These are phyloP conservation scores for Anisodus acutangulus DNA, from an alignment of 257 asterid species.

Conservation along the genomic window DNA sequence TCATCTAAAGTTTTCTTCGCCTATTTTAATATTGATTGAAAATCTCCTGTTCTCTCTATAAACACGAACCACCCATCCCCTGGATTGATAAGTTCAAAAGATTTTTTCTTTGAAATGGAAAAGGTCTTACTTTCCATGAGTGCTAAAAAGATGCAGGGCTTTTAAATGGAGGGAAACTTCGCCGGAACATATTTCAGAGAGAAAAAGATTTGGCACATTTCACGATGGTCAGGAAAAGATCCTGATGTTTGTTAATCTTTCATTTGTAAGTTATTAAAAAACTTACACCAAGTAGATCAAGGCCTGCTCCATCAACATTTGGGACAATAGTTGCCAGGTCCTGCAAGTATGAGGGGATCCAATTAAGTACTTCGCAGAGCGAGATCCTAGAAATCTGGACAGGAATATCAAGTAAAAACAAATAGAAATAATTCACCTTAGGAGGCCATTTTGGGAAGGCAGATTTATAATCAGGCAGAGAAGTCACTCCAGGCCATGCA, in stretches of 20 bases:
- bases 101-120: not conserved
- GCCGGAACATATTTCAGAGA: not conserved
- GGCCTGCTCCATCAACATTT: slow-evolving; percentile 73
- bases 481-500: slow-evolving; percentile 93
- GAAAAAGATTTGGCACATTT: not conserved
- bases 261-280: slow-evolving; percentile 2
- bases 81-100: not conserved
- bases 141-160: not conserved
- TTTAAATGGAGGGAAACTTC: not conserved
- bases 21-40: not conserved
- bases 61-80: not conserved
- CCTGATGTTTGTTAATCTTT: not conserved
- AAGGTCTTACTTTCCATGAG: not conserved
- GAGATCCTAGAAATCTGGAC: slow-evolving; percentile 17
- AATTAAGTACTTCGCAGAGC: not conserved
- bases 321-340: slow-evolving; percentile 78
- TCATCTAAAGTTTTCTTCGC: not conserved
- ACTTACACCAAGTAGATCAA: slow-evolving; percentile 89
- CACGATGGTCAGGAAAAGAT: not conserved
- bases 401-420: slow-evolving; percentile 19
- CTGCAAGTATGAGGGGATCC: slow-evolving; percentile 48
- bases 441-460: slow-evolving; percentile 85
- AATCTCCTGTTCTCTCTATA: slow-evolving; percentile 7
- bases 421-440: slow-evolving; percentile 53
- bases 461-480: slow-evolving; percentile 89